Evolutionary conservation across 2,329 filamentous ascomycete genomes (phyloP), one percentile per base, ranked within the genome.

Genomic region (Cercospora sojina): DNA sequence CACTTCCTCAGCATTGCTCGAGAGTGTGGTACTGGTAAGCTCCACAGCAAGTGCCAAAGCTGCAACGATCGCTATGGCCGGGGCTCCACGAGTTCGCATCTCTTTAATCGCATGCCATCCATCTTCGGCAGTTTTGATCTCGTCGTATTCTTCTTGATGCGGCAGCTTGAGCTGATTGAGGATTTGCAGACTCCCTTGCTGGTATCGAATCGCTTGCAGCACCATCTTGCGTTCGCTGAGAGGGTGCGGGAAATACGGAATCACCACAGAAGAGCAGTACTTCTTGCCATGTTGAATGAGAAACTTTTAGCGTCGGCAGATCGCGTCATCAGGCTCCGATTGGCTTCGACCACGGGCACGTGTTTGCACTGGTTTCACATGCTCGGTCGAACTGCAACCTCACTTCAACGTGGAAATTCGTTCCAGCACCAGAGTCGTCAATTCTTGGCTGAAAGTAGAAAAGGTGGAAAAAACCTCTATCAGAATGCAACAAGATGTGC

Each of bases 11-110:
- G 86, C 84, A 3, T 82, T 78, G 35, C 79, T 69, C 1, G 86
- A 80, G 5, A 84, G 72, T 70, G 82, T 83, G 16, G 72, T 84
- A 7, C 86, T 85, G 59, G 88, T 83, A 8, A 98, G 80, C 78
- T 98, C 94, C 8, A 97, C 91, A 1, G 93, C 93, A 38, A 97
- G 86, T 2, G 91, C 90, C 35, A 99, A 86, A 20, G 91, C 91
- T 23, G 95, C 95, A n/a, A 99, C 95, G 70, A 99, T 98, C 53
- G 95, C 95, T 78, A 99, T 99, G 55, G 95, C 95, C 0, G 95
- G 95, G 5, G 95, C 95, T 47, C 92, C 90, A 61, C 87, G 83
- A 63, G 83, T 92, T 74, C 91, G 88, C 91, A 95, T 95, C 16
- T 90, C 85, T 73, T 88, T 88, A 80, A 95, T 95, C 74, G 90